Percentiles rank a stretch among this genome's conserved stretches.
These are phyloP conservation scores for Nakazawaea populi DNA, from an alignment of 805 yeast genomes.

Conservation along the genomic window DNA sequence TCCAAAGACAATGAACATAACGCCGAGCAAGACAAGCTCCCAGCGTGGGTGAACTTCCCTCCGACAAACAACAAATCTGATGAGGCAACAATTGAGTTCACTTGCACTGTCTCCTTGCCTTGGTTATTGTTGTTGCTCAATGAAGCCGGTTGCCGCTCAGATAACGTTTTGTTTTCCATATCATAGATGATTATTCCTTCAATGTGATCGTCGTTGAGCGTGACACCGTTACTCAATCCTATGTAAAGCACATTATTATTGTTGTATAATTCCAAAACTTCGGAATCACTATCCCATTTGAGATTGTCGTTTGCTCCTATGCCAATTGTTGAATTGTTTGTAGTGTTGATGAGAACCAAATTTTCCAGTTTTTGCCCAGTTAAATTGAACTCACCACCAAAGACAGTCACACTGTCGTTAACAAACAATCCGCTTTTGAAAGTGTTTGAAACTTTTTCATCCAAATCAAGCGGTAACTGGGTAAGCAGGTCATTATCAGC, in stretches of 20 bases:
- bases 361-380: constrained; percentile 11
- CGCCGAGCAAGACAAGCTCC: constrained; percentile 49
- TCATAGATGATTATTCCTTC: constrained; percentile 51
- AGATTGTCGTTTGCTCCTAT: constrained; percentile 10
- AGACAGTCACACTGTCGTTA: constrained; percentile 43
- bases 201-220: constrained; percentile 17
- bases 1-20: constrained; percentile 62
- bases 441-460: constrained; percentile 11
- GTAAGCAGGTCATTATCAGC: constrained; percentile 1
- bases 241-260: constrained; percentile 35
- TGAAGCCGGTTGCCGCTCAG: constrained; percentile 42
- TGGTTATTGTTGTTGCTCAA: constrained; percentile 19
- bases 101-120: constrained; percentile 23
- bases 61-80: constrained; percentile 49
- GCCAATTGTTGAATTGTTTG: constrained; percentile 6
- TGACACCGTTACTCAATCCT: constrained; percentile 36
- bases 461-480: not conserved
- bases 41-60: constrained; percentile 62
- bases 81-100: constrained; percentile 34
- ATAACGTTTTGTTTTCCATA: constrained; percentile 32
- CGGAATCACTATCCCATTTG: constrained; percentile 15
- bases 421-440: constrained; percentile 32
- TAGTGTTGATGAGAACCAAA: constrained; percentile 16
- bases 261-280: constrained; percentile 25
- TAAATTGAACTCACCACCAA: constrained; percentile 53